Base-by-base conservation (phyloP, 2,329 filamentous ascomycete genomes). In the Alternaria arborescens region DNA sequence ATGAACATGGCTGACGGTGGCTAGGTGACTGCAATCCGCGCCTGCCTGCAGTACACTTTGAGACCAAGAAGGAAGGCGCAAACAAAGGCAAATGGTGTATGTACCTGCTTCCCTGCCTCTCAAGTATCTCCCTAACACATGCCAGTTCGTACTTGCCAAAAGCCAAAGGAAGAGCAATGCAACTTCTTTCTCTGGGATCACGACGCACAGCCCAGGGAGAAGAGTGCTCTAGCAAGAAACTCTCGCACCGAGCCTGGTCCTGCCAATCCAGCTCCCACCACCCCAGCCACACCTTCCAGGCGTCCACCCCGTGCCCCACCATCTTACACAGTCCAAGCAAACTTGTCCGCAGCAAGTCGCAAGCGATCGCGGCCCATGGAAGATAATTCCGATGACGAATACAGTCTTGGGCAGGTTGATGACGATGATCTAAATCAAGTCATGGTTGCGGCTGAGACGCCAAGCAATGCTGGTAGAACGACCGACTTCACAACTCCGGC, bases 181-280 rank as follows among this genome's bases (percentile, higher is more conserved):
- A 79, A 78, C 1, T 87, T 89, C 75, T 89, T 88, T 64, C 73
- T 89, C 0, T 88, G 86, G 85, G 79, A 84, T 8, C 81, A 85
- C 14, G 82, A 87, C 43, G 86, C 86, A 0, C 75, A 78, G 42
- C 60, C 67, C 18, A 78, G 86, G 53, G 84, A 86, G 71, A 81
- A 83, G 51, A 71, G 71, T 12, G 80, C 81, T 22, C 74, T 86
- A 20, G 58, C 83, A 54, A 79, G 71, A 57, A 86, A 85, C 64
- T 82, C 83, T 36, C 76, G 79, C 57, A 82, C 76, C n/a, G 84
- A 86, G 66, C 74, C 79, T 4, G 58, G 24, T 8, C 56, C 41
- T 18, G 32, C 8, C 46, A 24, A 36, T 1, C 14, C 32, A 28
- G 32, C 42, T 12, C 28, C 22, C 46, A 40, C 42, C 18, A 44